A percentile compares a stretch with the other conserved stretches of the same genome.
Conservation (phyloP, 2,329 filamentous ascomycete species). For the Tolypocladium nubicola region DNA sequence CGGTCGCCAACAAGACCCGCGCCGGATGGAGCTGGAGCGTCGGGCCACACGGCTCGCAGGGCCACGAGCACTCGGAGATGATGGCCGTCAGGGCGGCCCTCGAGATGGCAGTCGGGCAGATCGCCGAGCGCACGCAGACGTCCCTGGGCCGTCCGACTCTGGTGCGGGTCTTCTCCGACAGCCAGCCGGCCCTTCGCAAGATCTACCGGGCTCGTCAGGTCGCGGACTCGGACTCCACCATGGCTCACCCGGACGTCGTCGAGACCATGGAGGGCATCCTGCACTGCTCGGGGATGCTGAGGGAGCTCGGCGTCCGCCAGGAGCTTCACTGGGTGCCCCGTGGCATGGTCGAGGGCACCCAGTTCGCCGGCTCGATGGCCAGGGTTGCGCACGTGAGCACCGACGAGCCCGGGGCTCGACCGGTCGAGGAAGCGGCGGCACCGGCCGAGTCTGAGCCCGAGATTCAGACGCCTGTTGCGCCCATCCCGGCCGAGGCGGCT, state of each 20-base stretch:
- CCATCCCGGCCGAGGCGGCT: not conserved
- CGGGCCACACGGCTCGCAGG: not conserved
- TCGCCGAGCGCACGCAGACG: not conserved
- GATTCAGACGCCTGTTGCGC: too few relatives aligned
- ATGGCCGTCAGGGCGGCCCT: constrained; percentile 7
- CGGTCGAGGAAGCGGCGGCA: not conserved
- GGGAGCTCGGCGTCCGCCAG: not conserved
- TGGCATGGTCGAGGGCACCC: constrained; percentile 2
- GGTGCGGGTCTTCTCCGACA: constrained; percentile 7
- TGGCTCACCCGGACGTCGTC: not conserved
- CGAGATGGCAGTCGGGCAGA: constrained; percentile 2
- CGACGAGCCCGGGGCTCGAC: too few relatives aligned
- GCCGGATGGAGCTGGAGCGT: not conserved
- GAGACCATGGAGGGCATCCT: not conserved
- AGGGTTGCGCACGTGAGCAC: not conserved
- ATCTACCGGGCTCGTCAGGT: not conserved
- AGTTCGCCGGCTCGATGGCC: constrained; percentile 2
- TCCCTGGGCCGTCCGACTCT: not conserved
- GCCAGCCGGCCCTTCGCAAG: not conserved
- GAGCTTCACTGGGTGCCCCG: constrained; percentile 11
- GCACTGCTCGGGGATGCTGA: not conserved
- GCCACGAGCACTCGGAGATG: not conserved
- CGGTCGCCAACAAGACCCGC: not conserved
- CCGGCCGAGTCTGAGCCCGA: not conserved
- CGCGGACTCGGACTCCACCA: not conserved